These are phyloP conservation scores for Tetrastigma voinierianum DNA, from an alignment of 164 flowering plant genomes.

Conservation along the genomic window DNA sequence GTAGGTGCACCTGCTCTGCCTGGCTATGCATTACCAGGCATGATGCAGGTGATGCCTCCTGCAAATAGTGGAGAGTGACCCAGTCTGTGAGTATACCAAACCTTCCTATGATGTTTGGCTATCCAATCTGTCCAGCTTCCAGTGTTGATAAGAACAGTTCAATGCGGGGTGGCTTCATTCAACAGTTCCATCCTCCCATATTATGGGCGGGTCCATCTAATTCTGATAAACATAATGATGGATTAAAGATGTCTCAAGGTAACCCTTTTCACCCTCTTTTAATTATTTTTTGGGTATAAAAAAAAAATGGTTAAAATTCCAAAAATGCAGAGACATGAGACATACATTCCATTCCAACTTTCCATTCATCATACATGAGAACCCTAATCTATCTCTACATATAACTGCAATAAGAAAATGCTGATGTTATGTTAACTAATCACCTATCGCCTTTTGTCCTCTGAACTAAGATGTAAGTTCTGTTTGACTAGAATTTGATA, in stretches of 20 bases:
- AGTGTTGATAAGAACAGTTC: slow-evolving; percentile 53
- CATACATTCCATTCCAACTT: too few species aligned
- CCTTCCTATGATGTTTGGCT: slow-evolving; percentile 58
- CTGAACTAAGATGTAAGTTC: too few species aligned
- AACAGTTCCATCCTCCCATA: slow-evolving; percentile 47
- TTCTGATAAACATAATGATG: slow-evolving; percentile 39
- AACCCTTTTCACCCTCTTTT: not conserved
- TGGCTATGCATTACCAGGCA: slow-evolving; percentile 33
- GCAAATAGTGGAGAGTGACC: slow-evolving; percentile 35
- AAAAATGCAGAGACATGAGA: too few species aligned
- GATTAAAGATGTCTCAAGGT: slow-evolving; percentile 33
- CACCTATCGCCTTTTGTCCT: too few species aligned
- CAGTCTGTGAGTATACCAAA: slow-evolving; percentile 48
- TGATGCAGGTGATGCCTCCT: slow-evolving; percentile 46
- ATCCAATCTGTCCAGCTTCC: slow-evolving; percentile 76
- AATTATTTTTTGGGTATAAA: too few species aligned
- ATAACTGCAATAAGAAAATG: too few species aligned
- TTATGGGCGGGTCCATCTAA: slow-evolving; percentile 32
- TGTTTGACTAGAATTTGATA: too few species aligned
- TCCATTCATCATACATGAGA: too few species aligned
- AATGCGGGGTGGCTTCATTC: slow-evolving; percentile 46
- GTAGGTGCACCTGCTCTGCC: slow-evolving; percentile 32
- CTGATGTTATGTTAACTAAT: too few species aligned
- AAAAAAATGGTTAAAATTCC: too few species aligned
- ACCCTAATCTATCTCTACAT: too few species aligned